These are phyloP conservation scores for Candida mattraensis DNA, from an alignment of 805 yeast genomes.

Conservation along the genomic window DNA sequence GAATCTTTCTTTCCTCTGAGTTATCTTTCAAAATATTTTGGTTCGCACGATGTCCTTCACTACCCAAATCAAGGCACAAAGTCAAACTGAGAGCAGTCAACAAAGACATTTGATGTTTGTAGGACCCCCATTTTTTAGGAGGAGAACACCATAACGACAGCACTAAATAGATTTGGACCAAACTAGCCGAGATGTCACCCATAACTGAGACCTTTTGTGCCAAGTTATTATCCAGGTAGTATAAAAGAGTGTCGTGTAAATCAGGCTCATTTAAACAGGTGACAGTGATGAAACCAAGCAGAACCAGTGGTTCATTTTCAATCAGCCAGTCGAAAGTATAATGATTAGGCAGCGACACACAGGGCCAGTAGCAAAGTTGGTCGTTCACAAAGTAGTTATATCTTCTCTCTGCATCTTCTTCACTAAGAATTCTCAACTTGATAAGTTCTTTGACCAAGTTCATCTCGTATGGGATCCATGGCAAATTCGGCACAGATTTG, in stretches of 20 bases:
- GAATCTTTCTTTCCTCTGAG: constrained; percentile 35
- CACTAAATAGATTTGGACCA: constrained; percentile 44
- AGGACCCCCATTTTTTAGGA: constrained; percentile 51
- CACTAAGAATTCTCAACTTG: constrained; percentile 34
- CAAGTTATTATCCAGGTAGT: constrained; percentile 45
- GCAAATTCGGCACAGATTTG: constrained; percentile 32
- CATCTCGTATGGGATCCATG: constrained; percentile 36
- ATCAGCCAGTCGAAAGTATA: constrained; percentile 41
- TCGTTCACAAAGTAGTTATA: constrained; percentile 37
- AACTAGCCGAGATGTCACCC: constrained; percentile 41
- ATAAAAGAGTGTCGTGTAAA: constrained; percentile 41
- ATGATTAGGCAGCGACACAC: constrained; percentile 40
- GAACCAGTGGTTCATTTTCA: constrained; percentile 43
- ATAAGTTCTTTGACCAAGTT: constrained; percentile 41
- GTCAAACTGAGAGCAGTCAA: constrained; percentile 45
- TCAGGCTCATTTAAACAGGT: constrained; percentile 47
- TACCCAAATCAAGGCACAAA: constrained; percentile 50
- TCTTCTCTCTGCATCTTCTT: constrained; percentile 37
- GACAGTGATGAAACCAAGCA: constrained; percentile 44
- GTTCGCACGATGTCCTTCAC: constrained; percentile 31
- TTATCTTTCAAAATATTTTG: constrained; percentile 28
- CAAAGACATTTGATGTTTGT: constrained; percentile 50
- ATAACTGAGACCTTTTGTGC: constrained; percentile 45
- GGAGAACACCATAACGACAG: constrained; percentile 55
- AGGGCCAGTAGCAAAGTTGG: constrained; percentile 49